A percentile compares a stretch with the other conserved stretches of the same genome.
Evolutionary conservation across 2,329 filamentous ascomycete genomes (phyloP).

Genomic region (Cephalotrichum gorgonifer): DNA sequence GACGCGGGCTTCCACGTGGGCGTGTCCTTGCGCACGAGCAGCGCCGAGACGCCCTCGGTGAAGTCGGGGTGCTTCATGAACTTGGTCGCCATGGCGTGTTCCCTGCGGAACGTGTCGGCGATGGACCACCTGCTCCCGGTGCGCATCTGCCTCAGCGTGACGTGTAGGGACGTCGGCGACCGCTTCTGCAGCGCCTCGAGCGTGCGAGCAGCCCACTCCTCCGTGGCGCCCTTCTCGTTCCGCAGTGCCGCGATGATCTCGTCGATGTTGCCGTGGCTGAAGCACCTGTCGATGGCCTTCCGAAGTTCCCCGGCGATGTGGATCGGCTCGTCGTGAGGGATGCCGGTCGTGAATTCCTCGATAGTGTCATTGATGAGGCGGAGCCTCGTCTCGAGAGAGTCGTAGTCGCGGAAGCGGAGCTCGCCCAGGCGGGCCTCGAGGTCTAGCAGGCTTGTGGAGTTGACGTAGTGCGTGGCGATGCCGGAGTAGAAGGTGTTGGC

Average conservation of each 20-base stretch:
- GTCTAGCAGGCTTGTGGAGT: conserved; percentile 74
- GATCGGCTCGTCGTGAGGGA: conserved; percentile 66
- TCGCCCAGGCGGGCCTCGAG: conserved; percentile 82
- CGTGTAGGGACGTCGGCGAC: conserved; percentile 79
- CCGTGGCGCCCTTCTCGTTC: conserved; percentile 33
- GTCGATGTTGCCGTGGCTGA: conserved; percentile 54
- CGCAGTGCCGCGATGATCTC: conserved; percentile 62
- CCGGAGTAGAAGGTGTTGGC: conserved; percentile 84
- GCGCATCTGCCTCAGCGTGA: conserved; percentile 75
- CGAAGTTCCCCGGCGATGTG: conserved; percentile 60
- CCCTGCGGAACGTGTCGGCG: conserved; percentile 70
- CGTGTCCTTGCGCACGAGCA: conserved; percentile 59
- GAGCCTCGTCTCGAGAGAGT: conserved; percentile 51
- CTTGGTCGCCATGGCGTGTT: conserved; percentile 70
- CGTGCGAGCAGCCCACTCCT: conserved; percentile 71
- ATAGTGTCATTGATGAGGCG: conserved; percentile 75
- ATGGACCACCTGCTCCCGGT: conserved; percentile 70
- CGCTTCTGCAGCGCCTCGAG: conserved; percentile 63
- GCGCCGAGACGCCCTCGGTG: conserved; percentile 76
- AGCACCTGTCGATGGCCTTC: conserved; percentile 75
- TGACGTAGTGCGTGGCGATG: conserved; percentile 89
- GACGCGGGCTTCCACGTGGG: conserved; percentile 69
- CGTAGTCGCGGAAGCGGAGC: conserved; percentile 75
- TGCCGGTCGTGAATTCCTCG: conserved; percentile 79
- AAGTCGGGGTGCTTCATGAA: conserved; percentile 95